phyloP scores from a whole-genome alignment of 1,139 yeast species.

The Scheffersomyces segobiensis region DNA sequence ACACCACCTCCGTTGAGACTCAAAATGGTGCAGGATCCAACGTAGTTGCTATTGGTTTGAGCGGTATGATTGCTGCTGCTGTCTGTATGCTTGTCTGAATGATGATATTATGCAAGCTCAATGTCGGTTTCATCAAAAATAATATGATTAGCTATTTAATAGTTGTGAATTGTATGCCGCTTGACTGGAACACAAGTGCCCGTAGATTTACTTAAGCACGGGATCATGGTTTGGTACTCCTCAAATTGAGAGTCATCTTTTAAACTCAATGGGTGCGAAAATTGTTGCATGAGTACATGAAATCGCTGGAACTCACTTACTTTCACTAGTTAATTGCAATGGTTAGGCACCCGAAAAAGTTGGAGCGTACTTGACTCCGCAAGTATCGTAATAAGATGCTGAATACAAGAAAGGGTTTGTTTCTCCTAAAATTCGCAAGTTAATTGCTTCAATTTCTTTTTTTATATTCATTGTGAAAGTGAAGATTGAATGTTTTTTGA shows the following conservation, averaged over 20 bases:
- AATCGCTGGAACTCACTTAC: neutral
- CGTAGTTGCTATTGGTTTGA: constrained; percentile 15
- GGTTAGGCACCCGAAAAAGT: neutral
- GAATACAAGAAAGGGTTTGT: too few species aligned
- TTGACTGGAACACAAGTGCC: neutral
- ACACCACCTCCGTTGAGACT: constrained; percentile 6
- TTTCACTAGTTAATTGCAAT: neutral
- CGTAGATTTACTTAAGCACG: neutral
- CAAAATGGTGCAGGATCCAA: constrained; percentile 9
- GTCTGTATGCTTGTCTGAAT: constrained; percentile 14
- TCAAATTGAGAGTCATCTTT: neutral
- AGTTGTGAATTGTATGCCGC: neutral
- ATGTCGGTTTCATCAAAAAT: neutral
- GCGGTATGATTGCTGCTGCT: constrained; percentile 15
- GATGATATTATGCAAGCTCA: neutral
- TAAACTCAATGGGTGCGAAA: neutral
- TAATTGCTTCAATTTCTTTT: neutral
- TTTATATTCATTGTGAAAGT: too few species aligned
- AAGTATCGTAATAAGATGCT: too few species aligned
- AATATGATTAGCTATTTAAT: neutral
- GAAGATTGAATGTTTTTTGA: too few species aligned
- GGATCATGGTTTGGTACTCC: neutral
- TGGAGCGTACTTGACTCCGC: neutral
- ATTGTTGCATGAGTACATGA: neutral
- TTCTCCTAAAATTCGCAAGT: neutral